These are phyloP conservation scores for Heimioporus sp. DNA, from an alignment of 768 basidiomycete species.

Conservation along the genomic window DNA sequence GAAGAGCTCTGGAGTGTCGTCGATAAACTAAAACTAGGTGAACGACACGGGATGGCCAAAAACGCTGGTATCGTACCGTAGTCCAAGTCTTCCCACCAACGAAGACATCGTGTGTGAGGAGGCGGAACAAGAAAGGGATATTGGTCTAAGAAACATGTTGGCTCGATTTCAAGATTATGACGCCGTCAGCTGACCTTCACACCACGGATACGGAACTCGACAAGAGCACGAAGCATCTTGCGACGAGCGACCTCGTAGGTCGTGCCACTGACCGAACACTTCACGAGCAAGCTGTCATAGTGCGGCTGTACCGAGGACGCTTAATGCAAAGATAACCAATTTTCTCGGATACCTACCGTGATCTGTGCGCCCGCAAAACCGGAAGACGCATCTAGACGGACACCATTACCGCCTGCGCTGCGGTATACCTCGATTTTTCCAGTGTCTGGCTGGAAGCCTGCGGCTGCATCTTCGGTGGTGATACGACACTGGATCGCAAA, in stretches of 20 bases:
- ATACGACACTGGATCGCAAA: constrained; percentile 98
- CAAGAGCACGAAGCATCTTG: constrained; percentile 99
- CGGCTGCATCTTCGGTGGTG: constrained; percentile 95
- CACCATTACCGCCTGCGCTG: constrained; percentile 97
- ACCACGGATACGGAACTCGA: constrained; percentile 99
- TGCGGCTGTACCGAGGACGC: constrained; percentile 61
- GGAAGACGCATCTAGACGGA: constrained; percentile 93
- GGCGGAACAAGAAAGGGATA: constrained; percentile 98
- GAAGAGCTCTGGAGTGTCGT: constrained; percentile 99
- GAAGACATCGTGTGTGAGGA: constrained; percentile 95
- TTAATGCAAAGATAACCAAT: constrained; percentile 4
- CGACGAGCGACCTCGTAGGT: constrained; percentile 98
- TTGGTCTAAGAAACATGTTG: constrained; percentile 65
- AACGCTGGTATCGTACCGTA: constrained; percentile 49
- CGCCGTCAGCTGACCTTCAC: constrained; percentile 64
- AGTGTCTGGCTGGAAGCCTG: constrained; percentile 94
- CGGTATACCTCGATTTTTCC: constrained; percentile 99
- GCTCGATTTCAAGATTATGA: background rate
- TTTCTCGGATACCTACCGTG: constrained; percentile 58
- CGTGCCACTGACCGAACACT: constrained; percentile 92
- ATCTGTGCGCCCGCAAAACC: constrained; percentile 99
- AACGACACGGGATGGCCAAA: constrained; percentile 1
- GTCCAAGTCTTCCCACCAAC: constrained; percentile 98
- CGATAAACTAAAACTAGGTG: constrained; percentile 74
- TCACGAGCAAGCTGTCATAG: constrained; percentile 97